Evolutionary conservation across 305 asterid species (phyloP), one percentile per base, ranked within the genome.

Genomic region (Fraxinus dipetala): DNA sequence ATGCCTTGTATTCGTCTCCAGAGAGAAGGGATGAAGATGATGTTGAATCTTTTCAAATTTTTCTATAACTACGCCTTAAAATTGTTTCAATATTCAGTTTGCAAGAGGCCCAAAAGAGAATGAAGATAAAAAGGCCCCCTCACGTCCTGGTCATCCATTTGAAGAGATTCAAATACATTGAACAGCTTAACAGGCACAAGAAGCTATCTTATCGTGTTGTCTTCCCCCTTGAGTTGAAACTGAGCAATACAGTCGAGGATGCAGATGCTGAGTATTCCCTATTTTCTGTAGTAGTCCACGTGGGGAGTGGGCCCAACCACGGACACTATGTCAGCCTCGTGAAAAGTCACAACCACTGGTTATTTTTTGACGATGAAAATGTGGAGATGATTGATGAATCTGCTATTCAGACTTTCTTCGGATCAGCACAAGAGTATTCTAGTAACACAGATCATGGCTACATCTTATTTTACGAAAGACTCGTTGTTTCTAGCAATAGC

Each of bases 21-120:
- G 31, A 22, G 32, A 22, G 31, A 63, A 22, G 30, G 72, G 30
- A 63, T 24, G 72, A 8, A 8, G n/a, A 63, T 9, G 34, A 4
- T 63, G 72, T 22, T 67, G 75, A 67, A 10, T 26, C 18, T 67
- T 67, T 67, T 30, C 38, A 10, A 14, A 35, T 0, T 28, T 11
- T 9, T 69, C 38, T 69, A 13, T 28, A 69, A 28, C 38, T 30
- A 69, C 0, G 3, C 14, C 67, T 31, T 75, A 65, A 74, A 16
- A 78, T 76, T 83, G 51, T 36, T 75, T 80, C 80, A 36, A 80
- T 82, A 45, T 83, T 76, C 85, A 89, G 92, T 81, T 89, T 89
- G 90, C 92, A 89, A 88, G 92, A 89, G 83, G 92, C 92, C 59
- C 92, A 89, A 84, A 89, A 89, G 85, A 86, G 92, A 84, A 89